Evolutionary conservation across 129 eudicot genomes (phyloP).

Genomic region (Glebionis coronaria): DNA sequence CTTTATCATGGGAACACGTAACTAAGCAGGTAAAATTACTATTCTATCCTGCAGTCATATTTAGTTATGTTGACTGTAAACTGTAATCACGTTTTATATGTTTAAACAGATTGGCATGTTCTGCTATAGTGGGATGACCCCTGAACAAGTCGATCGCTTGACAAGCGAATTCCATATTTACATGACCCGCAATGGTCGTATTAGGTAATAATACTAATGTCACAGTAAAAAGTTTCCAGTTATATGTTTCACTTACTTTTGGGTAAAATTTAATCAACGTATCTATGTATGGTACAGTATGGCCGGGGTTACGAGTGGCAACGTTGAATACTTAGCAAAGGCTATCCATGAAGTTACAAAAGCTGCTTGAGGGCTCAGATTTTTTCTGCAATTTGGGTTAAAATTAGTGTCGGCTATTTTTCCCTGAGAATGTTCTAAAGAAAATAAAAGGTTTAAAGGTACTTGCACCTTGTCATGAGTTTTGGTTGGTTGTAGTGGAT

Average conservation of each 20-base stretch:
- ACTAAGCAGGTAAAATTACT: constrained; percentile 67
- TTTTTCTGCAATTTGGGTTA: not conserved
- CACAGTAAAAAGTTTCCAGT: not conserved
- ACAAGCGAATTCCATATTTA: constrained; percentile 82
- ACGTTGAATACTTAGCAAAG: constrained; percentile 86
- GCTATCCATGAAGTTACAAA: constrained; percentile 90
- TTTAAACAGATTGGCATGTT: constrained; percentile 96
- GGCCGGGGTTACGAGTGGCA: constrained; percentile 98
- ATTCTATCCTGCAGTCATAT: not conserved
- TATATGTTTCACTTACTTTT: not conserved
- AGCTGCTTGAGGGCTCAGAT: constrained; percentile 29
- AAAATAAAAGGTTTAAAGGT: constrained; percentile 21
- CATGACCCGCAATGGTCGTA: constrained; percentile 96
- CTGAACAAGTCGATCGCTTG: constrained; percentile 95
- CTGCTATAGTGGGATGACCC: constrained; percentile 96
- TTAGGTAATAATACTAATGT: constrained; percentile 50
- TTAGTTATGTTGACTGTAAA: not conserved
- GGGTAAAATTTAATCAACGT: not conserved
- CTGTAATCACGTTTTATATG: not conserved
- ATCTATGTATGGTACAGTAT: constrained; percentile 47
- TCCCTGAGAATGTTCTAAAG: constrained; percentile 19
- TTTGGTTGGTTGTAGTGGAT: constrained; percentile 13
- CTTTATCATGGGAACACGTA: constrained; percentile 92
- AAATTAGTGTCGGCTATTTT: constrained; percentile 10
- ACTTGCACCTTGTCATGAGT: constrained; percentile 15